Base-by-base conservation (phyloP, 768 basidiomycete genomes). In the Xerocomellus intermedius region DNA sequence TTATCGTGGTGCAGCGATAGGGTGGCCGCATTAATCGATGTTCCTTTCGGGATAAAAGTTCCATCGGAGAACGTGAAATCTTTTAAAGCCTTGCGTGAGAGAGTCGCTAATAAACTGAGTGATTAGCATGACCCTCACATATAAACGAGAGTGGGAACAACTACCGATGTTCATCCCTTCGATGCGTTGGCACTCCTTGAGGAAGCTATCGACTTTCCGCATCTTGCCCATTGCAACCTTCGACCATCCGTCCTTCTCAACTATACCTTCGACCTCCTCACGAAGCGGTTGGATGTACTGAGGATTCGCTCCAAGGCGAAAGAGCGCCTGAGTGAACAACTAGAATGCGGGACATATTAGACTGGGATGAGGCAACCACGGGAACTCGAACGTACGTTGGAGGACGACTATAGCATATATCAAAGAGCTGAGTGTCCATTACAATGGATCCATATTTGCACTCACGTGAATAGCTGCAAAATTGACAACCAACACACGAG, bases 161-260 rank as follows among this genome's bases (percentile, higher is more conserved):
- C 65, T 71, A 57, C 76, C 63, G 0, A 64, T 62, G 19, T 19
- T 2, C 2, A 22, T 41, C 22, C 58, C 48, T 30, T 55, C 48
- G 3, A 60, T 17, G 22, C 58, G 58, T 13, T 54, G 50, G 8
- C 50, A 59, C 8, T 60, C 58, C 30, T n/a, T 59, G 8, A 59
- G 58, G 52, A 79, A 77, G 50, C 74, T 78, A 44, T 79, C 76
- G 2, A 78, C 48, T 54, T 71, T 71, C 45, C 57, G 67, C 65
- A 74, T 66, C 33, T 67, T 68, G 13, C 36, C 54, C n/a, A 75
- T 26, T 2, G 63, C 30, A 10, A 0, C 22, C 13, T 55, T 54
- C 1, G 51, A 28, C 58, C 58, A 59, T 16, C 42, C 57, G 1
- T 54, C 50, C 41, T 38, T 24, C 30, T 35, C 17, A 0, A 54